These are phyloP conservation scores for Fremontodendron californicum DNA, from an alignment of 345 rosid species.

Conservation along the genomic window DNA sequence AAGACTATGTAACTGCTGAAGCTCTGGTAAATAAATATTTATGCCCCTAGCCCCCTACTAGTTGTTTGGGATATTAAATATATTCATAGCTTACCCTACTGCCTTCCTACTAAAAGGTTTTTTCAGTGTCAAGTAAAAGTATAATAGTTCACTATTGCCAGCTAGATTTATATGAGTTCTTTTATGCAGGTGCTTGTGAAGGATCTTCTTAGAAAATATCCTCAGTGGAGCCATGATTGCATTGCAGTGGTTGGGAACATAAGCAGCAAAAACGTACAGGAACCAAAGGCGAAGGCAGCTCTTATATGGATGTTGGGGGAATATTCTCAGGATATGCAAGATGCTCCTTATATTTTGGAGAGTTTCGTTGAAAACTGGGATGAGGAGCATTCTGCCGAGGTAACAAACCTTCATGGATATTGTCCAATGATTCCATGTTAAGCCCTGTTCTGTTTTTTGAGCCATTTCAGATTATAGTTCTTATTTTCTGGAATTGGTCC, in stretches of 20 bases:
- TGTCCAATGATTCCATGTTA: neutral
- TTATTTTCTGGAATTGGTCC: neutral
- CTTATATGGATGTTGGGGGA: slow-evolving; percentile 99
- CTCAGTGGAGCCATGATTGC: slow-evolving; percentile 99
- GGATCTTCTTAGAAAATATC: slow-evolving; percentile 92
- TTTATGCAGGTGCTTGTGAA: slow-evolving; percentile 81
- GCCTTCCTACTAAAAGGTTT: slow-evolving; percentile 2
- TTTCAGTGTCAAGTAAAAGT: neutral
- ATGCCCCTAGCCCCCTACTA: neutral
- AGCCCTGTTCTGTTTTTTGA: neutral
- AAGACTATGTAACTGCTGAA: slow-evolving; percentile 96
- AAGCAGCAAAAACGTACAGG: slow-evolving; percentile 86
- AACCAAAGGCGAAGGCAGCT: slow-evolving; percentile 96
- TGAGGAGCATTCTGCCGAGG: slow-evolving; percentile 92
- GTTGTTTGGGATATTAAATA: neutral
- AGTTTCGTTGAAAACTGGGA: slow-evolving; percentile 86
- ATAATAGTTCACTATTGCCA: neutral
- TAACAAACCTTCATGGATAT: slow-evolving; percentile 17
- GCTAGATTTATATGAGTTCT: slow-evolving; percentile 14
- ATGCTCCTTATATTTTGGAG: slow-evolving; percentile 90
- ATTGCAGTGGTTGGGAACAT: slow-evolving; percentile 98
- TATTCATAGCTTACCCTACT: neutral
- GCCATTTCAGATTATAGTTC: neutral
- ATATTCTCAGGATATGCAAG: slow-evolving; percentile 94
- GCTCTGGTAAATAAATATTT: slow-evolving; percentile 56